Percentiles rank a stretch among this genome's conserved stretches.
Conservation (phyloP, 768 basidiomycete genomes). For the Leccinum boreale region DNA sequence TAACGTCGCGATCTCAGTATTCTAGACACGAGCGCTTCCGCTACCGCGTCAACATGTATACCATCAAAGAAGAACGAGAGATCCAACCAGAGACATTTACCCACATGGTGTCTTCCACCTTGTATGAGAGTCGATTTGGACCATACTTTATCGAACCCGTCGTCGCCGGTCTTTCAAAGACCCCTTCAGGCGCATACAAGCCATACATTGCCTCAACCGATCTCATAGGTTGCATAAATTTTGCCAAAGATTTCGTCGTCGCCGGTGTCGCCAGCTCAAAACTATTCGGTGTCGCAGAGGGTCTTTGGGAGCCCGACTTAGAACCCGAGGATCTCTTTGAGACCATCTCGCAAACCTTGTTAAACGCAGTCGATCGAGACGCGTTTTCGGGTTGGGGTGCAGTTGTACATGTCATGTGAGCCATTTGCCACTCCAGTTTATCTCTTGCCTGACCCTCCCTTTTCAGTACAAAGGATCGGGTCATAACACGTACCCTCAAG, state of each 20-base stretch:
- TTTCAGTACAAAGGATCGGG: slow-evolving; percentile 64
- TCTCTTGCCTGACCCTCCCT: slow-evolving; percentile 6
- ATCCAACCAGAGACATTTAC: slow-evolving; percentile 96
- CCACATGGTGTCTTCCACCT: slow-evolving; percentile 90
- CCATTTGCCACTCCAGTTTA: slow-evolving; percentile 12
- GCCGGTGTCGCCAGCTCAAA: slow-evolving; percentile 90
- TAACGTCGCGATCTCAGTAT: slow-evolving; percentile 3
- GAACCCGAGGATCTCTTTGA: slow-evolving; percentile 97
- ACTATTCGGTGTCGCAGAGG: slow-evolving; percentile 95
- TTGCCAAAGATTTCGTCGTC: slow-evolving; percentile 96
- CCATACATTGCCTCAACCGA: slow-evolving; percentile 97
- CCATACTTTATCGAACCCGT: slow-evolving; percentile 98
- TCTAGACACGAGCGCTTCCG: slow-evolving; percentile 84
- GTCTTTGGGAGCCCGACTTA: slow-evolving; percentile 96
- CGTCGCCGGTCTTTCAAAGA: slow-evolving; percentile 83
- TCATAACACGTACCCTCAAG: slow-evolving; percentile 84
- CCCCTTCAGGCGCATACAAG: slow-evolving; percentile 65
- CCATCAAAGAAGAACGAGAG: slow-evolving; percentile 97
- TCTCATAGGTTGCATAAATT: slow-evolving; percentile 89
- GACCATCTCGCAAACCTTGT: slow-evolving; percentile 92
- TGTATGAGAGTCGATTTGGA: slow-evolving; percentile 94
- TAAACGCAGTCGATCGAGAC: slow-evolving; percentile 95
- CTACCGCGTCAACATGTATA: slow-evolving; percentile 97
- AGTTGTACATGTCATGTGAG: slow-evolving; percentile 93
- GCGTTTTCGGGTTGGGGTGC: slow-evolving; percentile 97